Conservation (phyloP, 148 eudicot genomes). For the Silene conica region DNA sequence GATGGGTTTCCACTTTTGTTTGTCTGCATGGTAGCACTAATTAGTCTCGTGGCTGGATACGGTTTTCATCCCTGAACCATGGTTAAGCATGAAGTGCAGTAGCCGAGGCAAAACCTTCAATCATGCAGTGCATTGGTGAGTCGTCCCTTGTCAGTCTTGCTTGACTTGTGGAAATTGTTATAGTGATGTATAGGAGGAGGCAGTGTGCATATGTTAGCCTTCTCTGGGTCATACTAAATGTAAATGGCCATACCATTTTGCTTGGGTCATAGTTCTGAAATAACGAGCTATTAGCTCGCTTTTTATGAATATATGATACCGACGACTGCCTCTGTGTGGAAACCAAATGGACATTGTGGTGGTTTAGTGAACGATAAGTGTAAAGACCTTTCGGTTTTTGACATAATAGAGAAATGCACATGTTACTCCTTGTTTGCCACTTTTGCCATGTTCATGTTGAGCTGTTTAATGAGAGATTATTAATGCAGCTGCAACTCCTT, state of each 20-base stretch:
- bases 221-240: slow-evolving; percentile 21
- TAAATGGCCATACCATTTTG: slow-evolving; percentile 21
- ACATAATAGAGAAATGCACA: neutral
- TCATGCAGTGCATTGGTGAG: slow-evolving; percentile 12
- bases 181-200: slow-evolving; percentile 16
- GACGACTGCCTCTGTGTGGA: slow-evolving; percentile 13
- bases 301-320: neutral
- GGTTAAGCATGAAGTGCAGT: slow-evolving; percentile 2
- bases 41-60: slow-evolving; percentile 54
- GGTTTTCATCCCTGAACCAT: slow-evolving; percentile 33
- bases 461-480: neutral
- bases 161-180: slow-evolving; percentile 11
- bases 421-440: neutral
- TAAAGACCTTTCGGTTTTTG: slow-evolving; percentile 4
- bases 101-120: slow-evolving; percentile 7
- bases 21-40: slow-evolving; percentile 69
- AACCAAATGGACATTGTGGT: neutral
- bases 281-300: slow-evolving; percentile 13
- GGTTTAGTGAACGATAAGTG: neutral
- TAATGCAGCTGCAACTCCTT: neutral
- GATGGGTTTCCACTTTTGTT: slow-evolving; percentile 75
- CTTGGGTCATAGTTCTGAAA: slow-evolving; percentile 6
- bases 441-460: neutral
- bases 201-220: slow-evolving; percentile 27
- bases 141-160: slow-evolving; percentile 8